These are phyloP conservation scores for Elaeagnus macrophylla DNA, from an alignment of 306 rosid species.

Conservation along the genomic window DNA sequence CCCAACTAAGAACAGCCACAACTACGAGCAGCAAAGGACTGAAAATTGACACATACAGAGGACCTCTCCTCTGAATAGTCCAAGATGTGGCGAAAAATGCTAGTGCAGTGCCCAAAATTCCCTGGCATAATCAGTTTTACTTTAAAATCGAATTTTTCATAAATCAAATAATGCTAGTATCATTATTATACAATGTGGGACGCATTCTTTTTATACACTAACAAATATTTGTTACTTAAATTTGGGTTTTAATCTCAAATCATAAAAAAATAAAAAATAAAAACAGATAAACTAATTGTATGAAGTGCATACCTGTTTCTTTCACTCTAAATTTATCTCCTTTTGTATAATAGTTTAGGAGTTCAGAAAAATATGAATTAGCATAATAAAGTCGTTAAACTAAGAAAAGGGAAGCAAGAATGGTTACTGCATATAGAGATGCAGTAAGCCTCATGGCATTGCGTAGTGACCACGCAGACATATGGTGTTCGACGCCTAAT, in stretches of 20 bases:
- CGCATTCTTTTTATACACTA: no score
- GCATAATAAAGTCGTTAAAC: neutral
- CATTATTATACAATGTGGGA: no score
- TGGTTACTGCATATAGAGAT: slow-evolving; percentile 48
- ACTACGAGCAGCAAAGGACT: slow-evolving; percentile 52
- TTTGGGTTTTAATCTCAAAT: no score
- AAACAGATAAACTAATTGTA: no score
- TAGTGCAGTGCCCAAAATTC: slow-evolving; percentile 43
- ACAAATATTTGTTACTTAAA: no score
- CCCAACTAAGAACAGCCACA: slow-evolving; percentile 59
- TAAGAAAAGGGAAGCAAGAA: neutral
- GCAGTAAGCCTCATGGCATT: slow-evolving; percentile 34
- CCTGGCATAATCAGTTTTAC: slow-evolving; percentile 27
- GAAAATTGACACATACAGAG: slow-evolving; percentile 67
- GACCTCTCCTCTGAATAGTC: slow-evolving; percentile 64
- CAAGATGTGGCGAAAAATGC: slow-evolving; percentile 45
- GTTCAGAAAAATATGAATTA: no score
- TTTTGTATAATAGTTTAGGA: no score
- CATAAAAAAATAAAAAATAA: no score
- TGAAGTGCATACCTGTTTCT: no score
- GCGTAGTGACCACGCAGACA: slow-evolving; percentile 52
- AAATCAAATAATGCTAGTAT: no score
- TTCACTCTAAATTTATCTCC: no score
- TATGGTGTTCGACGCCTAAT: slow-evolving; percentile 25
- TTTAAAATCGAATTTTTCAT: no score